phyloP scores from a whole-genome alignment of 2,329 filamentous ascomycete species.

The Penicillium sp. region DNA sequence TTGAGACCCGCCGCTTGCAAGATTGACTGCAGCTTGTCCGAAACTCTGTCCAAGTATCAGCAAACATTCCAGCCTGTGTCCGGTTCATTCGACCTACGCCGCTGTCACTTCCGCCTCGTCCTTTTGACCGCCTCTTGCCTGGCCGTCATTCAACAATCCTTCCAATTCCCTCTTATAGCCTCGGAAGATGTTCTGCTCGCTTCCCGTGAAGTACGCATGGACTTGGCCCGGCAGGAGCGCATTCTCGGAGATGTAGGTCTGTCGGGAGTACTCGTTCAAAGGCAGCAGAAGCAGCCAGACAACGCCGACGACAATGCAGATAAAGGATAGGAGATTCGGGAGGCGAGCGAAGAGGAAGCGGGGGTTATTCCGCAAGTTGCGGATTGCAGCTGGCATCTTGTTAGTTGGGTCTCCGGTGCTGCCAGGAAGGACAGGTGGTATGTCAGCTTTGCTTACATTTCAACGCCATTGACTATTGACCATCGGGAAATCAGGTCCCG shows the following conservation, averaged over 20 bases:
- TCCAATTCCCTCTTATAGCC: constrained; percentile 85
- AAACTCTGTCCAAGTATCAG: constrained; percentile 45
- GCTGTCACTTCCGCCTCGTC: constrained; percentile 25
- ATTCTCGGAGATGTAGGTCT: constrained; percentile 97
- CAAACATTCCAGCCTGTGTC: constrained; percentile 2
- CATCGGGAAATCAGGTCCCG: constrained; percentile 27
- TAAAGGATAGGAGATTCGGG: constrained; percentile 80
- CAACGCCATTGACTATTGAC: constrained; percentile 35
- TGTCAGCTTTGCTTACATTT: constrained; percentile 34
- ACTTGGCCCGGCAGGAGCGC: constrained; percentile 93
- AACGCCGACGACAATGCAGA: constrained; percentile 81
- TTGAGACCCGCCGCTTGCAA: constrained; percentile 79
- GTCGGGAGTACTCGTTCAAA: constrained; percentile 82
- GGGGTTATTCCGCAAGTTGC: constrained; percentile 70
- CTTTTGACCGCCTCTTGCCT: constrained; percentile 29
- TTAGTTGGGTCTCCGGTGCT: constrained; percentile 1
- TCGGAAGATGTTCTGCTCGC: constrained; percentile 90
- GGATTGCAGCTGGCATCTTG: constrained; percentile 36
- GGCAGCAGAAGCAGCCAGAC: constrained; percentile 88
- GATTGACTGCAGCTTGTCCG: constrained; percentile 70
- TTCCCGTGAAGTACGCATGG: constrained; percentile 95
- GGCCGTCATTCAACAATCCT: constrained; percentile 34
- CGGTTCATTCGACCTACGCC: constrained; percentile 22
- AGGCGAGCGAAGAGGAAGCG: constrained; percentile 69
- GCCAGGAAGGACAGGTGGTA: constrained; percentile 2